Evolutionary conservation across 2,329 filamentous ascomycete genomes (phyloP).

Genomic region (Diaporthe sp.): DNA sequence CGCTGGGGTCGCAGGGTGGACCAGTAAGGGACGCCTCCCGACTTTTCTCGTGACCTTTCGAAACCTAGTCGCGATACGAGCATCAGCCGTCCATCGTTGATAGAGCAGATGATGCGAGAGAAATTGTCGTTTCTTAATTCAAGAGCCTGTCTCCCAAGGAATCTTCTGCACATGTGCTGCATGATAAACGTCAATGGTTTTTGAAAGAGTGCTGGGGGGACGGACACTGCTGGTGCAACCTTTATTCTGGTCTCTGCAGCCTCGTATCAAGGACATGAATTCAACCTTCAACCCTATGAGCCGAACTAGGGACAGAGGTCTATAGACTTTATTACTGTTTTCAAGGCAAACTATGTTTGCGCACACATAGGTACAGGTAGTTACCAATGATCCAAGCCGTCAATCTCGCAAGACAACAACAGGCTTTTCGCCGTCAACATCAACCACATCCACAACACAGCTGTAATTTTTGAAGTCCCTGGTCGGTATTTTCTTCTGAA

Average conservation of each 20-base stretch:
- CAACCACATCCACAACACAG: conserved; percentile 5
- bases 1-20: not conserved
- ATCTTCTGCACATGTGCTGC: not conserved
- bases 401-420: conserved; percentile 22
- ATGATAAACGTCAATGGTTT: not conserved
- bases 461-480: not conserved
- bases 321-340: not conserved
- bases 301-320: not conserved
- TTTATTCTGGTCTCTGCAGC: too few species aligned
- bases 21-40: not conserved
- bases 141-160: not conserved
- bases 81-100: not conserved
- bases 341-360: not conserved
- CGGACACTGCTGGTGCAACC: not conserved
- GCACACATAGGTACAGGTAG: not conserved
- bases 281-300: not conserved
- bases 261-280: not conserved
- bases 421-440: not conserved
- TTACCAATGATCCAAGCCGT: not conserved
- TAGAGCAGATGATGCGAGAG: not conserved
- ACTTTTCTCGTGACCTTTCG: not conserved
- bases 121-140: not conserved
- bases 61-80: not conserved
- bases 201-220: not conserved
- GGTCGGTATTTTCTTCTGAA: conserved; percentile 42